These are phyloP conservation scores for Phellopilus nigrolimitatus DNA, from an alignment of 1,284 basidiomycete species.

Conservation along the genomic window DNA sequence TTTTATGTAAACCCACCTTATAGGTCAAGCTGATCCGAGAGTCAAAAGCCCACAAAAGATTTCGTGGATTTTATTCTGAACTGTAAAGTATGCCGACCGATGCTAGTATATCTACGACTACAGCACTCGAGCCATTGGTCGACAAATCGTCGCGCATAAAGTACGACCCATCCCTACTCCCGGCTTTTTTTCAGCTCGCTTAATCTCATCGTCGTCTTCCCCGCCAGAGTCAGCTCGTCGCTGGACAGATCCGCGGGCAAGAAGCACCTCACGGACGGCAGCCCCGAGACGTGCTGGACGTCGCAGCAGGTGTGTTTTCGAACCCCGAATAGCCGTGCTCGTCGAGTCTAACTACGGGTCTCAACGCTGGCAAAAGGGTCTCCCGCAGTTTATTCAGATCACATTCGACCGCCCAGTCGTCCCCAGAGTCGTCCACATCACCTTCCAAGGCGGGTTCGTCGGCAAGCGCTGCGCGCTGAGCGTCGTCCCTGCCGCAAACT, in stretches of 20 bases:
- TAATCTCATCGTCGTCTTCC: slow-evolving; percentile 50
- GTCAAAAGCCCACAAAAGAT: too few species aligned
- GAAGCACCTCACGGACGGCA: slow-evolving; percentile 64
- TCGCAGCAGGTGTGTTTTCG: slow-evolving; percentile 58
- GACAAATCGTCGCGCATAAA: too few species aligned
- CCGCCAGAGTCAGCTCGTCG: slow-evolving; percentile 71
- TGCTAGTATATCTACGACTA: too few species aligned
- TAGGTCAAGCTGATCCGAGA: too few species aligned
- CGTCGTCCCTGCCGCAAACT: slow-evolving; percentile 26
- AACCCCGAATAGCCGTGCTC: not conserved
- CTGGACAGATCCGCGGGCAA: slow-evolving; percentile 74
- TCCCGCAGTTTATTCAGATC: slow-evolving; percentile 70
- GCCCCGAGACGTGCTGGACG: slow-evolving; percentile 78
- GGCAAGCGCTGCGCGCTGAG: slow-evolving; percentile 58
- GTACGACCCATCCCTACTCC: too few species aligned
- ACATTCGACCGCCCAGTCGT: slow-evolving; percentile 47
- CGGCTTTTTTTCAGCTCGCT: too few species aligned
- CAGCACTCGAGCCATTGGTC: too few species aligned
- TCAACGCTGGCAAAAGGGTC: slow-evolving; percentile 42
- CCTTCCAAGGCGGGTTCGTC: slow-evolving; percentile 81
- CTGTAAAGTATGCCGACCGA: too few species aligned
- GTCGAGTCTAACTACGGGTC: not conserved
- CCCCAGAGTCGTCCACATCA: slow-evolving; percentile 54
- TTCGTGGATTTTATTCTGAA: too few species aligned
- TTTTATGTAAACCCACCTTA: too few species aligned